phyloP scores from a whole-genome alignment of 2,329 filamentous ascomycete genomes.

The Colletotrichum sp. region DNA sequence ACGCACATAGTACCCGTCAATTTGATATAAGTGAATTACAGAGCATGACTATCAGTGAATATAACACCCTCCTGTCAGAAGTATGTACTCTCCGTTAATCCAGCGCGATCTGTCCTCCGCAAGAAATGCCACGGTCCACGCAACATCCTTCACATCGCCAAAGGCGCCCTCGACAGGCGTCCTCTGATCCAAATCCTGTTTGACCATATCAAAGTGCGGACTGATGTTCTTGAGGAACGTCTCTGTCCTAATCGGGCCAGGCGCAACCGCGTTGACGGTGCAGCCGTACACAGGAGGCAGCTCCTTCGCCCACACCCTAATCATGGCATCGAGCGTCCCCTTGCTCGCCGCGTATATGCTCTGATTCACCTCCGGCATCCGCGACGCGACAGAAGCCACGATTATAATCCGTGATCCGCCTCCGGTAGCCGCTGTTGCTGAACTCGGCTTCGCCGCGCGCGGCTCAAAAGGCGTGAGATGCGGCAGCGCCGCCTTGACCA shows the following conservation, averaged over 20 bases:
- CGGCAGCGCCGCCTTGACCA: too few relatives aligned
- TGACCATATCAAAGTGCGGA: not conserved
- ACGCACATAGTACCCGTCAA: too few relatives aligned
- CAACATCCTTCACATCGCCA: not conserved
- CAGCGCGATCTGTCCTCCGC: not conserved
- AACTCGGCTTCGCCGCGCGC: fast-evolving
- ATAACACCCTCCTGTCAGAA: not conserved
- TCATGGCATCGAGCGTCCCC: too few relatives aligned
- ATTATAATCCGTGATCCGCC: too few relatives aligned
- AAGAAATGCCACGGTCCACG: not conserved
- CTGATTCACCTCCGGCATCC: too few relatives aligned
- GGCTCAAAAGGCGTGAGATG: too few relatives aligned
- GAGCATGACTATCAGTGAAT: not conserved
- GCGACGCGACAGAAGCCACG: too few relatives aligned
- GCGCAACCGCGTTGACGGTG: too few relatives aligned
- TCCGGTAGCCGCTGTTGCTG: fast-evolving
- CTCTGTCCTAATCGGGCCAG: not conserved
- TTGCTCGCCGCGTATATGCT: too few relatives aligned
- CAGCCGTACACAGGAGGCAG: too few relatives aligned
- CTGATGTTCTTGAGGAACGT: not conserved
- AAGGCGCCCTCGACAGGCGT: not conserved
- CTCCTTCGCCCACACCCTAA: too few relatives aligned
- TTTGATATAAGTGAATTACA: not conserved
- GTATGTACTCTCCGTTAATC: not conserved
- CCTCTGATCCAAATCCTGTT: not conserved